Base-by-base conservation (phyloP, 2,329 filamentous ascomycete genomes). In the Colletotrichum lentis region DNA sequence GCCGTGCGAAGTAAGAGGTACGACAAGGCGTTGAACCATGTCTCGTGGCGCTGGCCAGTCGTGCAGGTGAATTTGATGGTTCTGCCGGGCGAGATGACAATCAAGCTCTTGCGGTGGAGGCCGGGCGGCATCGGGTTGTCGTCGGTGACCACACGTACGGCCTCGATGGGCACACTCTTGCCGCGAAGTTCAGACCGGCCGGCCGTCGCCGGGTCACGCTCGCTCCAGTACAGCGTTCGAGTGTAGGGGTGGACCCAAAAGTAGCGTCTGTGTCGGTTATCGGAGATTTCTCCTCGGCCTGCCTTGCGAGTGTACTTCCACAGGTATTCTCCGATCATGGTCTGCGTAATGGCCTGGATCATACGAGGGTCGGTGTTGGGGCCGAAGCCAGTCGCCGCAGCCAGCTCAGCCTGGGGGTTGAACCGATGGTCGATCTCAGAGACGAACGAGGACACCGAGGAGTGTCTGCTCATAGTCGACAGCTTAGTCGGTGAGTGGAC, bases 201-300 rank as follows among this genome's bases (percentile, higher is more conserved):
- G 54, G 90, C 91, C 54, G 85, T 86, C 37, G 92, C 90, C 7
- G 96, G 96, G 77, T 98, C 94, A 62, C 90, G 86, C 72, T 97
- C 92, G 76, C 94, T 97, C 96, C 96, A 99, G 84, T 98, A 98
- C 73, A 99, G 80, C 5, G 95, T 97, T 57, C 94, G 88, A 3
- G 95, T 99, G 80, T 98, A 99, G 0, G 96, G 96, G 77, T 99
- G 96, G 24, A 99, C 93, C 96, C 96, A 99, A 85, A 99, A 99
- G 84, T 97, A 99, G 39, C 96, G 90, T 70, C 93, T 89, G 79
- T 99, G 96, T 60, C 96, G 88, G 64, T 94, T 97, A 73, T 90
- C 91, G 0, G 94, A 98, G 80, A 97, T 89, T 71, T 94, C 92
- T 62, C 90, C 91, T 27, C 95, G 90, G n/a, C 94, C 94, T 68